Evolutionary conservation across 257 asterid genomes (phyloP), one percentile per base, ranked within the genome.

Genomic region (Leptodermis oblonga): DNA sequence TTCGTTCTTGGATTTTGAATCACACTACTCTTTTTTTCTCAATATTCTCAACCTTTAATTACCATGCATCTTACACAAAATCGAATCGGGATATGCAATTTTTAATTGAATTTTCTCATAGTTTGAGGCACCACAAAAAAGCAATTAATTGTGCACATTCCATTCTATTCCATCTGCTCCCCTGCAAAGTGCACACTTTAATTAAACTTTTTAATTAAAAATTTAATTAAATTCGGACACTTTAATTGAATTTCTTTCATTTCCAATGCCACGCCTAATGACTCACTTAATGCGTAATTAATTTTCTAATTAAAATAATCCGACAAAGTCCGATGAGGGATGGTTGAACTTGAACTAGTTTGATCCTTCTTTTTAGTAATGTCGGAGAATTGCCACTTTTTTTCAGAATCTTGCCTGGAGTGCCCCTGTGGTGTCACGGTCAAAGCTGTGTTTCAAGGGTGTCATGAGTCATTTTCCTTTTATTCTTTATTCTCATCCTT

Each of bases 251-350:
- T 31, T 25, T 28, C 33, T 76, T 73, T 76, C 73, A 69, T 75
- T 84, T 73, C 88, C 86, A 65, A 75, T 76, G 87, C 49, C 97
- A 89, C 96, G 96, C 97, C 85, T 85, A 80, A 76, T 78, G 46
- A 64, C 75, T 51, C 59, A 78, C 56, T 78, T 77, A 81, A 70
- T 73, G 65, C 36, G n/a, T 72, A 73, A 72, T 78, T 75, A 77
- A 69, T 72, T 66, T 43, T 66, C 56, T 71, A 70, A 81, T 68
- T 49, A n/a, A n/a, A n/a, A n/a, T n/a, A n/a, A n/a, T n/a, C 55
- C 70, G 52, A 30, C n/a, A 70, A 67, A 66, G 65, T 68, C n/a
- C n/a, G n/a, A n/a, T 28, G 68, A 52, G 23, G 76, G 68, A n/a
- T 54, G 45, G 55, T 48, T 45, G 75, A 63, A 68, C 72, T 58